Evolutionary conservation across 176 grass and related monocot genomes (phyloP).

Genomic region (Phragmites australis): DNA sequence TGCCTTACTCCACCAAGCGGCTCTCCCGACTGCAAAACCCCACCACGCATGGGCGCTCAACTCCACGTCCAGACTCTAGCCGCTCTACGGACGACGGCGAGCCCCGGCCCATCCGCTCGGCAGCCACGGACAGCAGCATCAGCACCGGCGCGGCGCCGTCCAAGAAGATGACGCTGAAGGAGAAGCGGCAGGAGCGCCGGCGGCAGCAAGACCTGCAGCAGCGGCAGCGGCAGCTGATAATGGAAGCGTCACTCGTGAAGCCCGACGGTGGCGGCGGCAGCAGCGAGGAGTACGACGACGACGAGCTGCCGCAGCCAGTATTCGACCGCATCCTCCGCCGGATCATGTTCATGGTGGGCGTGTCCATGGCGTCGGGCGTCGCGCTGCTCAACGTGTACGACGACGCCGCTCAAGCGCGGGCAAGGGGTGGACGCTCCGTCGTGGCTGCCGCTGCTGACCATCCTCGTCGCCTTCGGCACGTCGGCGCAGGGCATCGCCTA

Average conservation of each 20-base stretch:
- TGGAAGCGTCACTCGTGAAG: conserved; percentile 2
- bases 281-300: conserved; percentile 1
- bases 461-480: conserved; percentile 76
- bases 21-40: background rate
- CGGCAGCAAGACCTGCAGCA: conserved; percentile 20
- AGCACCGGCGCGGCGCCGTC: background rate
- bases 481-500: conserved; percentile 83
- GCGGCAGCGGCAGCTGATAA: conserved; percentile 7
- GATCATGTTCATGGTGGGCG: conserved; percentile 60
- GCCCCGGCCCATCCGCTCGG: conserved; percentile 18
- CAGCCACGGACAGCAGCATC: conserved; percentile 37
- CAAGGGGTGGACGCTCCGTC: conserved; percentile 33
- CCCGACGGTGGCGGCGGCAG: background rate
- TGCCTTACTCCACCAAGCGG: conserved; percentile 49
- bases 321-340: conserved; percentile 76
- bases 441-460: conserved; percentile 67
- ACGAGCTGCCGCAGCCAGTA: conserved; percentile 70
- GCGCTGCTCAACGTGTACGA: conserved; percentile 55
- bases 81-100: conserved; percentile 3
- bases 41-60: background rate
- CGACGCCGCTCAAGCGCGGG: conserved; percentile 39
- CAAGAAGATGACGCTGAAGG: conserved; percentile 34
- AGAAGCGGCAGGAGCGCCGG: conserved; percentile 19
- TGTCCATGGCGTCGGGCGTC: conserved; percentile 67
- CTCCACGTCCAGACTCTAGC: background rate